These are phyloP conservation scores for Mariannaea elegans DNA, from an alignment of 2,329 filamentous ascomycete genomes.

Conservation along the genomic window DNA sequence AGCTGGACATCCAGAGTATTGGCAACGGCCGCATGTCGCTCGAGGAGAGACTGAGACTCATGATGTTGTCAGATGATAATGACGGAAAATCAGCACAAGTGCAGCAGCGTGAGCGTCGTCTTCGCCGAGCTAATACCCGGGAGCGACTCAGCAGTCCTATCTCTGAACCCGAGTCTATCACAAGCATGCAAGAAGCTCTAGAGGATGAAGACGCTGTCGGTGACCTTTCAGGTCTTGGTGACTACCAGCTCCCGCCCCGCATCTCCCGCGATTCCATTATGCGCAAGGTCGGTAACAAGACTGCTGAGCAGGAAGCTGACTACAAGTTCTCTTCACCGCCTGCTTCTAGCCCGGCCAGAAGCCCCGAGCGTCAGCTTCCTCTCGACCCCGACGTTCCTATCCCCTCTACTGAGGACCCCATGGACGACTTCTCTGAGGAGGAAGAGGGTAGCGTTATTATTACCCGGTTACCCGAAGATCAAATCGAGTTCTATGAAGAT, in stretches of 20 bases:
- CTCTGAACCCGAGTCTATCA: conserved; percentile 49
- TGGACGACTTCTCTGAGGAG: conserved; percentile 58
- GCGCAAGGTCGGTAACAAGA: conserved; percentile 77
- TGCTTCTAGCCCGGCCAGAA: conserved; percentile 57
- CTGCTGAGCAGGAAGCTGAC: conserved; percentile 66
- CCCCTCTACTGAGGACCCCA: conserved; percentile 81
- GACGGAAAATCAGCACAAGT: conserved; percentile 67
- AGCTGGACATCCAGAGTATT: conserved; percentile 81
- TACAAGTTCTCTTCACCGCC: conserved; percentile 72
- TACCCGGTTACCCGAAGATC: conserved; percentile 70
- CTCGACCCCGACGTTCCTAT: conserved; percentile 91
- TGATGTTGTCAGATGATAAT: conserved; percentile 82
- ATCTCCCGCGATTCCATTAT: conserved; percentile 96
- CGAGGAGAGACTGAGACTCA: conserved; percentile 85
- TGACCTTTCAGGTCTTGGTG: conserved; percentile 66
- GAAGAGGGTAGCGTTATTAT: conserved; percentile 71
- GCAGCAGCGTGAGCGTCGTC: conserved; percentile 73
- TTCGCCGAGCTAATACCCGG: conserved; percentile 68
- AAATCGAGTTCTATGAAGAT: conserved; percentile 69
- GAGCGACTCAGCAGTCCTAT: conserved; percentile 58
- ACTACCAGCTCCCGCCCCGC: conserved; percentile 75
- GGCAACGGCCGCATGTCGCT: conserved; percentile 80
- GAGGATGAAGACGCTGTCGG: conserved; percentile 69
- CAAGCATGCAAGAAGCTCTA: conserved; percentile 44
- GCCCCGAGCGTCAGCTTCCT: conserved; percentile 63